Base-by-base conservation (phyloP, 2,329 filamentous ascomycete genomes). In the Aspergillus ibericus region DNA sequence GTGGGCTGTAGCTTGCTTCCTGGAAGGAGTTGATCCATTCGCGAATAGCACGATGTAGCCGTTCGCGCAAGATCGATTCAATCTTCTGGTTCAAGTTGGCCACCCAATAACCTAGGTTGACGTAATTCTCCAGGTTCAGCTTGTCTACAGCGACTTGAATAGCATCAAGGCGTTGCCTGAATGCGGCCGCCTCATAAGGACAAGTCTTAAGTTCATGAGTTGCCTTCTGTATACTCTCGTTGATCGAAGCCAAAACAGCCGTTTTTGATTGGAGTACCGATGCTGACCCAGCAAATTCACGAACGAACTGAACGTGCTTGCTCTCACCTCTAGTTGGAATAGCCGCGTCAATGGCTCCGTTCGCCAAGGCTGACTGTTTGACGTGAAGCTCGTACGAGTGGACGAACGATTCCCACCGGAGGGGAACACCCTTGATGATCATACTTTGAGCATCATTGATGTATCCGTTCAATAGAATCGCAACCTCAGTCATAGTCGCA, bases 361-460 rank as follows among this genome's bases (percentile, higher is more conserved):
- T 86, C 18, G 85, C 78, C 40, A 85, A 76, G 55, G 85, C 82
- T 3, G 83, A 78, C 68, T 84, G 85, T 63, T 87, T 89, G 63
- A 93, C 86, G 66, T 93, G 93, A 32, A 97, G 83, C 73, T 99
- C 95, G 74, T 97, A 97, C 1, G 92, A 93, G 73, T 97, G 93
- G 54, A 99, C 91, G 68, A 99, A 98, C 0, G 95, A 96, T 71
- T 99, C 95, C 95, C 95, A 99, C 68, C 92, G 88, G 27, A 99
- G 79, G 1, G 92, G 92, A 29, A 98, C 85, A 59, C 96, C 95
- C 75, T 96, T 97, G 18, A 83, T 83, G 60, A 99, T 88, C 61
- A 96, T 83, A 44, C 81, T 80, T 70, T 96, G 93, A 1, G 95
- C 91, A 61, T 97, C 92, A 64, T 96, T 96, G 65, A 92, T 87